These are phyloP conservation scores for Colletotrichum tanaceti DNA, from an alignment of 2,329 filamentous ascomycete genomes.

Conservation along the genomic window DNA sequence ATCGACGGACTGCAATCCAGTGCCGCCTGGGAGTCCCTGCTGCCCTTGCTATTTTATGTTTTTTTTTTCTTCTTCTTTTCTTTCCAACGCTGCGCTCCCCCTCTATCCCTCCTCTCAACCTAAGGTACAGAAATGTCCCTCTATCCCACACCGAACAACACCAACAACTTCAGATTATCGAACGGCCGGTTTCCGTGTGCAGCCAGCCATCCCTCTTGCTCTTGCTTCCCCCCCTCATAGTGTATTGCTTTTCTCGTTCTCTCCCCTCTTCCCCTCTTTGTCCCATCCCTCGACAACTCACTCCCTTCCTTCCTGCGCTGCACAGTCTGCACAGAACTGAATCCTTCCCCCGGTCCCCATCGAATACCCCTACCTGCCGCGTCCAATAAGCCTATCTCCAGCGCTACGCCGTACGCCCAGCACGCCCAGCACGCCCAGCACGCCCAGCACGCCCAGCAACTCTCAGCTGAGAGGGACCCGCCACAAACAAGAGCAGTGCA, in stretches of 20 bases:
- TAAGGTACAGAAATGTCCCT: neutral
- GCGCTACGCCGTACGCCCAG: constrained; percentile 20
- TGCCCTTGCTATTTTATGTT: neutral
- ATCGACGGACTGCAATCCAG: constrained; percentile 7
- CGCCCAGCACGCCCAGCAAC: constrained; percentile 9
- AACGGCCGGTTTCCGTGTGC: constrained; percentile 13
- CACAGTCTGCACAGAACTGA: constrained; percentile 14
- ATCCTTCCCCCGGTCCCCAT: constrained; percentile 9
- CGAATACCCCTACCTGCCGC: neutral
- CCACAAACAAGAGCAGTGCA: constrained; percentile 26
- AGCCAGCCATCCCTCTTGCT: neutral
- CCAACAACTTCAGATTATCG: neutral
- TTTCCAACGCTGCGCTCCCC: neutral
- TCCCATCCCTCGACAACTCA: constrained; percentile 21
- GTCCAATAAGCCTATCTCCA: neutral
- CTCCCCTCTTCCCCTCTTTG: constrained; percentile 13
- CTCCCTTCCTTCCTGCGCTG: constrained; percentile 13
- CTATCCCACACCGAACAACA: neutral
- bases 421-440: constrained; percentile 12
- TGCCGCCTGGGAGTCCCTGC: constrained; percentile 6
- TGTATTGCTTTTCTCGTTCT: neutral
- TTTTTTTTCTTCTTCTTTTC: too few species aligned
- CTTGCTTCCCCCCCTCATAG: neutral
- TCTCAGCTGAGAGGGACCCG: constrained; percentile 27
- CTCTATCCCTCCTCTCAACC: neutral